Base-by-base conservation (phyloP, 306 rosid species). In the Lathyrus oleraceus region DNA sequence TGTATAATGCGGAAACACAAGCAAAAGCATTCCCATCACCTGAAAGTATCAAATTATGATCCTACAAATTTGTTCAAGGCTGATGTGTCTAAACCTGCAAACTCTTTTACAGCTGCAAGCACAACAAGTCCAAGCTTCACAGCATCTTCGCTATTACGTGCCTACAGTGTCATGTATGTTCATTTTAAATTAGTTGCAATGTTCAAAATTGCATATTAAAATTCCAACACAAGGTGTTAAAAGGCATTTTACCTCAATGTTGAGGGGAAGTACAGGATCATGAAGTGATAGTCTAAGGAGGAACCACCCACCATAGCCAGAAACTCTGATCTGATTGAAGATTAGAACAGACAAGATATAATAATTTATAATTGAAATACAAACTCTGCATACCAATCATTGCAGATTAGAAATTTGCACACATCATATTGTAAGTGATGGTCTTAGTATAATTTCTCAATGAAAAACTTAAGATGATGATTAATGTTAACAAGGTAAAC, bases 241-340 rank as follows among this genome's bases (percentile, higher is more conserved):
- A 67, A 61, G 70, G 47, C 28, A 3, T 14, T 56, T 56, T 88
- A 94, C 98, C 98, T 94, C 98, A 27, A 94, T 87, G 82, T 94
- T 94, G 23, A 94, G 95, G 65, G 98, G 98, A 76, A 90, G 96
- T 48, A 94, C 97, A 82, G 97, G 98, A 76, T 94, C 98, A 49
- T 94, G 98, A 36, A 94, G 91, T 21, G 97, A 94, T 70, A 94
- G 83, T 77, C 98, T 81, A 69, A 94, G 90, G 71, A 94, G 96
- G 78, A 94, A 90, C 98, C 98, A 94, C 39, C 98, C 97, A 11
- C 91, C 96, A 39, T 78, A 75, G 71, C 98, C 96, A 57, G 98
- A 94, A 81, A 87, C 88, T 54, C 97, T 87, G 48, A 94, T 85
- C 97, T 94, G 79, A 81, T 82, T 73, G 54, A 39, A 23, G 63